phyloP scores from a whole-genome alignment of 116 monocot species.

The Trichopus zeylanicus region DNA sequence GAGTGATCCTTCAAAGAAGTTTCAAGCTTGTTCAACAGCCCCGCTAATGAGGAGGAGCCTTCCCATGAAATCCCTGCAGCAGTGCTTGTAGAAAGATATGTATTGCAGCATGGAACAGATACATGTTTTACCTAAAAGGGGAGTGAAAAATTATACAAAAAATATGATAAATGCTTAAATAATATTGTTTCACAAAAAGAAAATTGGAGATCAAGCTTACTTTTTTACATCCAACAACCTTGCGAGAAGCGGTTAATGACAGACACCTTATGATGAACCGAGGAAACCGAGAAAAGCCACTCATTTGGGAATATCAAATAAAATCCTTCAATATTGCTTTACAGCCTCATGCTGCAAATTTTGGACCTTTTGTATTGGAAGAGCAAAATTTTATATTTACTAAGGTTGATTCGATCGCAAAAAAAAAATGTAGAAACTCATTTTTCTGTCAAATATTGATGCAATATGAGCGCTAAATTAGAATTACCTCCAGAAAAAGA shows the following conservation, averaged over 20 bases:
- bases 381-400: not conserved
- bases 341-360: not conserved
- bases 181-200: not conserved
- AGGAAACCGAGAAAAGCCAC: conserved; percentile 7
- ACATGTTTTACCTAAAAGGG: conserved; percentile 7
- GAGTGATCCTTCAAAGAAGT: conserved; percentile 25
- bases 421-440: not conserved
- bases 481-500: not conserved
- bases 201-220: conserved; percentile 1
- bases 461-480: not conserved
- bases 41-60: conserved; percentile 19
- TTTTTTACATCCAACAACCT: not conserved
- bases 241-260: not conserved
- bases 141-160: not conserved
- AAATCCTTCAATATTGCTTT: too few relatives aligned
- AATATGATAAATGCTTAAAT: not conserved
- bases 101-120: not conserved
- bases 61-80: conserved; percentile 19
- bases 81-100: conserved; percentile 9
- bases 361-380: too few relatives aligned
- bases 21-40: conserved; percentile 35
- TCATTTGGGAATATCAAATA: conserved; percentile 3
- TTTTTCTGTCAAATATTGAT: not conserved
- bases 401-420: not conserved
- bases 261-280: not conserved